Evolutionary conservation across 164 flowering plant species (phyloP).

Genomic region (Macadamia tetraphylla): DNA sequence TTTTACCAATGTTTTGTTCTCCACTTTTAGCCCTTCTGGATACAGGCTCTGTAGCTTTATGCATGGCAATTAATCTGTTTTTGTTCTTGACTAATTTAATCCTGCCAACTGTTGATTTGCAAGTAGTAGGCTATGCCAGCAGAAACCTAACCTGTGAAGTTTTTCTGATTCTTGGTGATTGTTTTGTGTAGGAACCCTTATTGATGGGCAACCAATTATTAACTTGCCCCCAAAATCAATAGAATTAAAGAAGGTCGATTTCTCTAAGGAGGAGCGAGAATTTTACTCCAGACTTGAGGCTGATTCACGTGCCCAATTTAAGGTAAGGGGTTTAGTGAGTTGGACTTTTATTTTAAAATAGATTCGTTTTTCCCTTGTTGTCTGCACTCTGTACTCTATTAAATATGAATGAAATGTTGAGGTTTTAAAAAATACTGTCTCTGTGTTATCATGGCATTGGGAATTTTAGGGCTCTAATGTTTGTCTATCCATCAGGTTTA

Average conservation of each 20-base stretch:
- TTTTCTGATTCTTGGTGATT: constrained; percentile 13
- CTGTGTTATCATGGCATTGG: not conserved
- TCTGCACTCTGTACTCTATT: not conserved
- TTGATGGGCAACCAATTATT: constrained; percentile 92
- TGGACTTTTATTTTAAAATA: constrained; percentile 11
- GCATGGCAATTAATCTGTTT: not conserved
- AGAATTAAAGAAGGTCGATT: constrained; percentile 65
- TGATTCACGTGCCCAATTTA: constrained; percentile 79
- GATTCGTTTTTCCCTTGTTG: not conserved
- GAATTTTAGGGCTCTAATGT: not conserved
- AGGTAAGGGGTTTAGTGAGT: constrained; percentile 24
- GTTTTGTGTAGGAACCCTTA: constrained; percentile 51
- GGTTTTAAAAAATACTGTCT: not conserved
- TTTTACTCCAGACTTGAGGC: constrained; percentile 75
- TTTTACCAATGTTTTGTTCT: not conserved
- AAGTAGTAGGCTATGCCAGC: not conserved
- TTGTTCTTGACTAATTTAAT: constrained; percentile 1
- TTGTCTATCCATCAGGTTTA: constrained; percentile 57
- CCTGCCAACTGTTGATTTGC: not conserved
- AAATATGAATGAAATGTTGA: not conserved
- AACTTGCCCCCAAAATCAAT: constrained; percentile 69
- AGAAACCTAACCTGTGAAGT: not conserved
- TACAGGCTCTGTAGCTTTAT: not conserved
- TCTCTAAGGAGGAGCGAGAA: constrained; percentile 69
- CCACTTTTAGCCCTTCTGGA: no score